phyloP scores from a whole-genome alignment of 768 basidiomycete genomes.

The Lanmaoa pseudosensibilis region DNA sequence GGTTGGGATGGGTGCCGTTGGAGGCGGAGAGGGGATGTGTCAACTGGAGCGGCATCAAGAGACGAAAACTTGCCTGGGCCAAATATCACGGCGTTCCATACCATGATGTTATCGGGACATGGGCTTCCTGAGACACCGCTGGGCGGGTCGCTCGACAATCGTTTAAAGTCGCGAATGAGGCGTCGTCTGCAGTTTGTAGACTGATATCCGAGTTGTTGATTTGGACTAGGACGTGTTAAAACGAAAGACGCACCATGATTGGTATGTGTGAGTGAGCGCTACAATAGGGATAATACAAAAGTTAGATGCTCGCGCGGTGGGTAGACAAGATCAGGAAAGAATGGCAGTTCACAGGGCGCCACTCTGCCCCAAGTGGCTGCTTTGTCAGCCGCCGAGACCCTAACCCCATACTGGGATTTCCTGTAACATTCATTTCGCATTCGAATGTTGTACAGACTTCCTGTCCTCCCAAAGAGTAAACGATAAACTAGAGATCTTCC shows the following conservation, averaged over 20 bases:
- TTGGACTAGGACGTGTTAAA: not conserved
- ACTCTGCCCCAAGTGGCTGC: not conserved
- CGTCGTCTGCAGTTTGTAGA: slow-evolving; percentile 93
- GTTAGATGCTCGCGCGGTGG: not conserved
- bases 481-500: slow-evolving; percentile 30
- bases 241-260: slow-evolving; percentile 21
- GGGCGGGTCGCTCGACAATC: slow-evolving; percentile 91
- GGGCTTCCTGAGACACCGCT: slow-evolving; percentile 96
- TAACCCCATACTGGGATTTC: slow-evolving; percentile 22
- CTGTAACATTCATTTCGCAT: not conserved
- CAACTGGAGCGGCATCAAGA: not conserved
- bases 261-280: not conserved
- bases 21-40: not conserved
- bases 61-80: slow-evolving; percentile 76
- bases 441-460: no score
- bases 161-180: slow-evolving; percentile 97
- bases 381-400: slow-evolving; percentile 28
- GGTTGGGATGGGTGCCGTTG: not conserved
- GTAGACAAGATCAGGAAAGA: slow-evolving; percentile 10
- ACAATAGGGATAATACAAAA: not conserved
- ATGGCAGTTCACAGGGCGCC: not conserved
- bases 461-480: not conserved
- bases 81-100: slow-evolving; percentile 99
- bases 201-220: slow-evolving; percentile 39
- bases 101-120: slow-evolving; percentile 97